Evolutionary conservation across 2,329 filamentous ascomycete species (phyloP).

Genomic region (Tolypocladium paradoxum): DNA sequence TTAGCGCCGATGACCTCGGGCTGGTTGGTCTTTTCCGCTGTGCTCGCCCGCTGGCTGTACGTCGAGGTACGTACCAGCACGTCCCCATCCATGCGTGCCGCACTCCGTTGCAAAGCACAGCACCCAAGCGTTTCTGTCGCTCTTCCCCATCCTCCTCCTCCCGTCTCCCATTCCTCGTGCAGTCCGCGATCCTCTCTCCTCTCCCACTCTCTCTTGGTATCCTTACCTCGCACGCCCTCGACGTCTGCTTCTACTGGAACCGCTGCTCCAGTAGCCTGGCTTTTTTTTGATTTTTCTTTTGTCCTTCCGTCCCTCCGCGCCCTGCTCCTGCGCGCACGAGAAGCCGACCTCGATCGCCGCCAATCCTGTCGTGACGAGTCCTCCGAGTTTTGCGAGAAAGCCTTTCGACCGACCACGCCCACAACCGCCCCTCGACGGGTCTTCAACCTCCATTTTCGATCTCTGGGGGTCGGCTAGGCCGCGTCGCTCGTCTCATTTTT

Average conservation of each 20-base stretch:
- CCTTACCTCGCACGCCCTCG: constrained; percentile 9
- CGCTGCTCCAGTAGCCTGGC: neutral
- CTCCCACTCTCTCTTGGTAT: constrained; percentile 7
- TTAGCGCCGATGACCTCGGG: constrained; percentile 20
- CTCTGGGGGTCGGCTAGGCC: constrained; percentile 3
- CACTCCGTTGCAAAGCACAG: constrained; percentile 5
- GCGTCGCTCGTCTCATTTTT: constrained; percentile 2
- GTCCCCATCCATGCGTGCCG: constrained; percentile 1
- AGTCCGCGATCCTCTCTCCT: constrained; percentile 20
- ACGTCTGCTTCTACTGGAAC: constrained; percentile 4
- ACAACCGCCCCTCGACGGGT: constrained; percentile 12
- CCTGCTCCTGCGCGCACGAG: constrained; percentile 13
- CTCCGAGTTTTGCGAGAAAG: constrained; percentile 21
- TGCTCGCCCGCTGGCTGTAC: neutral
- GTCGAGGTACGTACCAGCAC: constrained; percentile 11
- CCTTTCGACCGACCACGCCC: constrained; percentile 13
- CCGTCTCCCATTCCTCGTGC: constrained; percentile 21
- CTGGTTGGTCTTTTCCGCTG: constrained; percentile 2
- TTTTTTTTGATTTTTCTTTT: constrained; percentile 9
- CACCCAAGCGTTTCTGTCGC: constrained; percentile 21
- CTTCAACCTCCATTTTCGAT: constrained; percentile 6
- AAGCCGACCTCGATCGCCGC: constrained; percentile 12
- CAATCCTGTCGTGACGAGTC: constrained; percentile 12
- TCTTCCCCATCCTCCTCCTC: constrained; percentile 26
- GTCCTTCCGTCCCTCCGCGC: constrained; percentile 3